Evolutionary conservation across 2,329 filamentous ascomycete species (phyloP), one percentile per base, ranked within the genome.

Genomic region (Neonectria magnoliae): DNA sequence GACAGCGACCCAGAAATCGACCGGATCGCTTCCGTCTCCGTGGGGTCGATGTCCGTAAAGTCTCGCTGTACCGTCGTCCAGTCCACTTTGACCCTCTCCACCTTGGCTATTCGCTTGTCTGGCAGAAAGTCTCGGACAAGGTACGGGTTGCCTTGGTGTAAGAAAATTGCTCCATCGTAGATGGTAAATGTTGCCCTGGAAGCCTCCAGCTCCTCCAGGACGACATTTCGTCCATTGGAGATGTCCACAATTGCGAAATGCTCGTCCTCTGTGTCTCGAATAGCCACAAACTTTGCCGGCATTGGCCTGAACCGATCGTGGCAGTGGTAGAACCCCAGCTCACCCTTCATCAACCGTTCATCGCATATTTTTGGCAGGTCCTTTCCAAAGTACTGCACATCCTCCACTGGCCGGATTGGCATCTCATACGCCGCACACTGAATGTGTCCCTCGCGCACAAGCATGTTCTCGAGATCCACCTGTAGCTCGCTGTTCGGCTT

Each of bases 371-470:
- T 86, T 0, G 83, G 79, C 2, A 98, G 84, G 60, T 92, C 89
- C 11, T 87, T 82, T 3, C 93, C 93, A 75, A 99, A 97, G 77
- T 97, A 99, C 20, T 82, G 76, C 2, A 82, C 81, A 76, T 99
- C 96, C 67, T 92, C 87, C 25, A 86, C 86, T 0, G 93, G 88
- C n/a, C 88, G 87, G 63, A 99, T 93, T 0, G 96, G 95, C 90
- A 98, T 94, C 76, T 99, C 96, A 73, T 93, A 92, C 2, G 96
- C 96, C 1, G 96, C 96, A 74, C 96, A 99, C 78, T 99, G 96
- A 7, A 99, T 85, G 75, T 99, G 96, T 0, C 94, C 95, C 82
- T 98, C 96, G 0, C 96, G 84, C 6, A 98, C 91, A 4, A 98
- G 87, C 82, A 97, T 89, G 70, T 98, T 98, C 50, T 91, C 86